These are phyloP conservation scores for Polyporus arcularius DNA, from an alignment of 768 basidiomycete species.

Conservation along the genomic window DNA sequence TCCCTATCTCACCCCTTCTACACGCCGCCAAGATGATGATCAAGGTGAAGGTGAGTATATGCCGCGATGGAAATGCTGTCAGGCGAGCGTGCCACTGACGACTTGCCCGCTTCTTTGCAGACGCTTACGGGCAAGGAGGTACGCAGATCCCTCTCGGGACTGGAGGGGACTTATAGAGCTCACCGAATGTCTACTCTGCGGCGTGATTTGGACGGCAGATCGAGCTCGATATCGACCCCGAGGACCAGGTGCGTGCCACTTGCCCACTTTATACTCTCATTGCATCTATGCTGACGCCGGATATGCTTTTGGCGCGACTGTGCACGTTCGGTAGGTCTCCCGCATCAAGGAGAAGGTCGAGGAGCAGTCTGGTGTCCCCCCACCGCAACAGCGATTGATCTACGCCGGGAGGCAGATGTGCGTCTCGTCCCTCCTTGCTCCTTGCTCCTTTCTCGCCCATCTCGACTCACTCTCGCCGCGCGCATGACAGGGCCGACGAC, in stretches of 20 bases:
- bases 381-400: constrained; percentile 93
- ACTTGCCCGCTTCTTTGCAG: constrained; percentile 39
- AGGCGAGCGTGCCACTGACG: constrained; percentile 1
- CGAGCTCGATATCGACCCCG: constrained; percentile 91
- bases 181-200: background rate
- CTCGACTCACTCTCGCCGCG: background rate
- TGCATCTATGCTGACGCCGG: background rate
- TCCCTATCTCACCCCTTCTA: background rate
- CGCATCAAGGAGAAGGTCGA: constrained; percentile 98
- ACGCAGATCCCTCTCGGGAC: constrained; percentile 16
- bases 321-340: constrained; percentile 58
- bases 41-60: constrained; percentile 76
- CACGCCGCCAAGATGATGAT: constrained; percentile 60
- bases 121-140: constrained; percentile 98
- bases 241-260: constrained; percentile 66
- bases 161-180: background rate
- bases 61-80: too few relatives aligned
- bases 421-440: constrained; percentile 28
- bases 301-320: background rate
- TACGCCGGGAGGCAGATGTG: constrained; percentile 93
- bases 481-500: constrained; percentile 75
- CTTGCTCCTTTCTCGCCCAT: background rate
- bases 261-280: background rate
- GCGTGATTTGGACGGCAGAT: constrained; percentile 49
- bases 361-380: constrained; percentile 97